Evolutionary conservation across 371 early-diverging fungal species (phyloP).

Genomic region (Syncephalastrum monosporum): DNA sequence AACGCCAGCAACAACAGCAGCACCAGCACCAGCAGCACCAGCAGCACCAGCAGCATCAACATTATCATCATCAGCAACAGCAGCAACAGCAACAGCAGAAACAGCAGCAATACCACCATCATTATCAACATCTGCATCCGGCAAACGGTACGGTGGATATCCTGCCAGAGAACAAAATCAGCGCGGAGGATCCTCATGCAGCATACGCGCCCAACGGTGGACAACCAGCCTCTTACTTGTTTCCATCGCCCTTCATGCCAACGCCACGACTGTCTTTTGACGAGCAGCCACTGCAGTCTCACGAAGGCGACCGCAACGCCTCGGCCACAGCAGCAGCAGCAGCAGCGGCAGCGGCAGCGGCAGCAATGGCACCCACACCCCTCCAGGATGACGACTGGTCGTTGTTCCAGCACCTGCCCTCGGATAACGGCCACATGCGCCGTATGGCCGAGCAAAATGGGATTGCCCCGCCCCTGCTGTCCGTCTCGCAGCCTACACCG

Average conservation of each 20-base stretch:
- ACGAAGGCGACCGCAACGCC: too few relatives aligned
- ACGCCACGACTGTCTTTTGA: too few relatives aligned
- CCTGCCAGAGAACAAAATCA: too few relatives aligned
- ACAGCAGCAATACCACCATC: not conserved
- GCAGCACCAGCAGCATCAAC: constrained; percentile 4
- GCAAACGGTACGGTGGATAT: too few relatives aligned
- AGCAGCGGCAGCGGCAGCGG: not conserved
- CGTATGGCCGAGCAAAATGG: constrained; percentile 8
- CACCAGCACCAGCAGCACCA: not conserved
- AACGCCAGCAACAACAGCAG: constrained; percentile 17
- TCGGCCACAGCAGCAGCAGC: not conserved
- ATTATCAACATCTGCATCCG: not conserved
- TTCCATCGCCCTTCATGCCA: constrained; percentile 2
- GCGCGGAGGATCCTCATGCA: too few relatives aligned
- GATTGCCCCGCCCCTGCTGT: constrained; percentile 10
- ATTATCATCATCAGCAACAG: constrained; percentile 1
- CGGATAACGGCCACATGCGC: constrained; percentile 1
- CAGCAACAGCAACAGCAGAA: not conserved
- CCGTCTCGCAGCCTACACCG: constrained; percentile 3
- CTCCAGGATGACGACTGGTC: constrained; percentile 7
- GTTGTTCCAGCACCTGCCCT: constrained; percentile 3
- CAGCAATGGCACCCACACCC: not conserved
- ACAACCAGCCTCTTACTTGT: not conserved
- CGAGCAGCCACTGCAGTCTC: too few relatives aligned
- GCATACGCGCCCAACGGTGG: not conserved